Conservation (phyloP, 192 early-diverging fungal genomes). For the Podochytrium sp. region DNA sequence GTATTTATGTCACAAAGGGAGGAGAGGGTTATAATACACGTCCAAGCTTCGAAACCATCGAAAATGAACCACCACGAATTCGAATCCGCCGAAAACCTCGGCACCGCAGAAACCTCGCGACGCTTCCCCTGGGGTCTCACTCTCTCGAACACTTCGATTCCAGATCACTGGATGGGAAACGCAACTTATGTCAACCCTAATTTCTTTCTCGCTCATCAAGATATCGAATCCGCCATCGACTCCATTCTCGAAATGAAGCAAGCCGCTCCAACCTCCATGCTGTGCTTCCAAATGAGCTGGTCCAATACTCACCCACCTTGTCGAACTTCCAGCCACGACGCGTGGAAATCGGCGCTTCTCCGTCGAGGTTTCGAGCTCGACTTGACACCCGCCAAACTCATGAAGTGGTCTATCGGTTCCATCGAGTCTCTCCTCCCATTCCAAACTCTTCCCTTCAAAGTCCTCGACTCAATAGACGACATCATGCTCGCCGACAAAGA, state of each 20-base stretch:
- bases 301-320: background rate
- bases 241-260: background rate
- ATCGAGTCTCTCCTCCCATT: too few relatives aligned
- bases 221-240: background rate
- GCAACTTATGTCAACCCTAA: background rate
- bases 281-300: background rate
- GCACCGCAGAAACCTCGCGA: background rate
- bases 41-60: background rate
- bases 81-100: background rate
- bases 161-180: background rate
- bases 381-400: background rate
- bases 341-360: background rate
- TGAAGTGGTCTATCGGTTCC: background rate
- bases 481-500: background rate
- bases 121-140: background rate
- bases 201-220: background rate
- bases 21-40: too few relatives aligned
- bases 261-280: background rate
- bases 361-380: background rate
- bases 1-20: background rate
- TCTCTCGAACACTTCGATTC: background rate
- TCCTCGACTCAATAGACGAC: background rate
- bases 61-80: background rate
- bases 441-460: background rate
- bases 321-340: background rate